These are phyloP conservation scores for Chytriomyces sp. DNA, from an alignment of 192 early-diverging fungal species.

Conservation along the genomic window DNA sequence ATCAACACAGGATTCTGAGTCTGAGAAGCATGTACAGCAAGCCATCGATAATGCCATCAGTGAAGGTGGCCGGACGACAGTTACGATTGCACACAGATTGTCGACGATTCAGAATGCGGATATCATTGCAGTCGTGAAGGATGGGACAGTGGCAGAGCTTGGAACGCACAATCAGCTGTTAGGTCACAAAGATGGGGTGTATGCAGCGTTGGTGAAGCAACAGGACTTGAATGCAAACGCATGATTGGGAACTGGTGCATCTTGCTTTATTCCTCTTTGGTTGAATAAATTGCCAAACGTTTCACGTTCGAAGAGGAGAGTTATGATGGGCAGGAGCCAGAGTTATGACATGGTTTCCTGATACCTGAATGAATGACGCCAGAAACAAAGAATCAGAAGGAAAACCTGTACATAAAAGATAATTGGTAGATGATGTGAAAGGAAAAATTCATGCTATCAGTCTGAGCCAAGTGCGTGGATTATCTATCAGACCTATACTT, in stretches of 20 bases:
- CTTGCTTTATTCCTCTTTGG: too few species aligned
- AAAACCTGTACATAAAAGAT: neutral
- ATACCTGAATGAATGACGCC: neutral
- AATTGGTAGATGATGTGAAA: too few species aligned
- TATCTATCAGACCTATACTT: too few species aligned
- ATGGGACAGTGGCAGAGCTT: constrained; percentile 54
- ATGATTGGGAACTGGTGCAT: too few species aligned
- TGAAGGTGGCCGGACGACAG: constrained; percentile 74
- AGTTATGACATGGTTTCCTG: neutral
- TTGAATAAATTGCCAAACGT: too few species aligned
- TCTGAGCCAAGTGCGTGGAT: too few species aligned
- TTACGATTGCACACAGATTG: constrained; percentile 89
- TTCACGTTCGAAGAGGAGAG: too few species aligned
- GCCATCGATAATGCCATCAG: constrained; percentile 52
- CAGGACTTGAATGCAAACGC: constrained; percentile 29
- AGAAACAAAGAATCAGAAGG: neutral
- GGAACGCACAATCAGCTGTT: constrained; percentile 84
- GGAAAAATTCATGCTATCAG: too few species aligned
- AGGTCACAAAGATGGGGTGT: constrained; percentile 12
- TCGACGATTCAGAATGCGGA: constrained; percentile 87
- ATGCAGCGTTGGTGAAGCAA: constrained; percentile 30
- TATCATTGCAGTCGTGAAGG: constrained; percentile 76
- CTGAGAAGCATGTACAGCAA: constrained; percentile 53
- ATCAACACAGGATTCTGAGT: constrained; percentile 55
- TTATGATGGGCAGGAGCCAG: neutral